These are phyloP conservation scores for Fomitopsis schrenkii DNA, from an alignment of 1,284 basidiomycete genomes.

Conservation along the genomic window DNA sequence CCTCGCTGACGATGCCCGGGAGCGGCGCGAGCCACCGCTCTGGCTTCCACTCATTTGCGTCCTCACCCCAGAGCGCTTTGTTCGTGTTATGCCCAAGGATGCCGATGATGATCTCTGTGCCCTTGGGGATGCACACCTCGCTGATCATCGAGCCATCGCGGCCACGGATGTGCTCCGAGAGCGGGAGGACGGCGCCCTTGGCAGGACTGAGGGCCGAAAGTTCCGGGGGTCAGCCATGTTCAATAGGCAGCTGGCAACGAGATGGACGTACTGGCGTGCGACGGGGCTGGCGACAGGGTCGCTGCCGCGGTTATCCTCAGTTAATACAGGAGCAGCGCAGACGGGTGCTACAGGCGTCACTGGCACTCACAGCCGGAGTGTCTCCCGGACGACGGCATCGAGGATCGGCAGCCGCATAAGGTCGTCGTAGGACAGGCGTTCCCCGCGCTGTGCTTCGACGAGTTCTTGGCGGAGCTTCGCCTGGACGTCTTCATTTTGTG, in stretches of 20 bases:
- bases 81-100: slow-evolving; percentile 21
- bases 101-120: slow-evolving; percentile 26
- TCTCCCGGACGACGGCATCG: slow-evolving; percentile 6
- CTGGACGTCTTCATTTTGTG: not conserved
- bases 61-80: slow-evolving; percentile 21
- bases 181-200: slow-evolving; percentile 19
- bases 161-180: slow-evolving; percentile 15
- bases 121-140: slow-evolving; percentile 36
- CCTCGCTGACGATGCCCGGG: slow-evolving; percentile 5
- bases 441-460: not conserved
- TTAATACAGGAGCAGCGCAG: not conserved
- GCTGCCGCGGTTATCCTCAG: not conserved
- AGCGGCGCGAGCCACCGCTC: slow-evolving; percentile 22
- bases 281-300: not conserved
- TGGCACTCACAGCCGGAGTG: not conserved
- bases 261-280: not conserved
- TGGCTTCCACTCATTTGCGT: slow-evolving; percentile 23
- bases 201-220: not conserved
- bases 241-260: no score
- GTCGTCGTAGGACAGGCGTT: slow-evolving; percentile 1
- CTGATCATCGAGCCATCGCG: slow-evolving; percentile 29
- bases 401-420: slow-evolving; percentile 4
- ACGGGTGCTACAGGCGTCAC: no score
- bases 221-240: no score
- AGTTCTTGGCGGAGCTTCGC: slow-evolving; percentile 5